A percentile compares a stretch with the other conserved stretches of the same genome.
Evolutionary conservation across 2,329 filamentous ascomycete genomes (phyloP).

Genomic region (Botrytis cinerea): DNA sequence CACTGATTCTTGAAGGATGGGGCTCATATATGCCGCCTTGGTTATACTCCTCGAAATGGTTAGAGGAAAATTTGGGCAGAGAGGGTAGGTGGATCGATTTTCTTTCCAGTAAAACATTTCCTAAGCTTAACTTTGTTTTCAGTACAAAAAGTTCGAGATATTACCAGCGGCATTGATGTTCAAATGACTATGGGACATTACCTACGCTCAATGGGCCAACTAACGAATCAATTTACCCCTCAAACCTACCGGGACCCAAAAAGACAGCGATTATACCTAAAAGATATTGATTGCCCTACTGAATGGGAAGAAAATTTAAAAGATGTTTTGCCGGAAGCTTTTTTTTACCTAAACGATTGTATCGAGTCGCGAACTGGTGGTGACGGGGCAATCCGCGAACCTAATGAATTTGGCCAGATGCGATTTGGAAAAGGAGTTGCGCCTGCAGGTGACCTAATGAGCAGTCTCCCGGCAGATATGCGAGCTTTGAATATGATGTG

Average conservation of each 20-base stretch:
- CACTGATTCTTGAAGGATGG: conserved; percentile 89
- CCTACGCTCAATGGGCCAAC: conserved; percentile 78
- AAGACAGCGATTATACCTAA: conserved; percentile 87
- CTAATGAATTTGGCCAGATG: conserved; percentile 45
- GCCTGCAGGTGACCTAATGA: conserved; percentile 90
- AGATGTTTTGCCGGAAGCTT: conserved; percentile 73
- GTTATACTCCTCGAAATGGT: conserved; percentile 80
- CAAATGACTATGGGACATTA: conserved; percentile 90
- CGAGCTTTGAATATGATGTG: conserved; percentile 97
- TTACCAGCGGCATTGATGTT: conserved; percentile 70
- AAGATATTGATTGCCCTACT: conserved; percentile 92
- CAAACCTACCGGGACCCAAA: conserved; percentile 76
- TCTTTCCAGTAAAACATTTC: neutral
- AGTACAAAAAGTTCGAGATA: conserved; percentile 86
- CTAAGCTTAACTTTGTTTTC: conserved; percentile 33
- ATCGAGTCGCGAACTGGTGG: conserved; percentile 58
- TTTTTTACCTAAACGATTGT: conserved; percentile 89
- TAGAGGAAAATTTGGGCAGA: conserved; percentile 74
- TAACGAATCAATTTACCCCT: conserved; percentile 79
- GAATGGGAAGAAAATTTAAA: conserved; percentile 83
- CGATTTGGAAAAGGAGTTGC: conserved; percentile 51
- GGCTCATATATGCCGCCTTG: conserved; percentile 71
- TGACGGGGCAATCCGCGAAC: conserved; percentile 54
- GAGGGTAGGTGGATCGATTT: conserved; percentile 59
- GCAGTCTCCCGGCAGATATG: conserved; percentile 81